Conservation (phyloP, 345 rosid genomes). For the Melastoma malabathricum region DNA sequence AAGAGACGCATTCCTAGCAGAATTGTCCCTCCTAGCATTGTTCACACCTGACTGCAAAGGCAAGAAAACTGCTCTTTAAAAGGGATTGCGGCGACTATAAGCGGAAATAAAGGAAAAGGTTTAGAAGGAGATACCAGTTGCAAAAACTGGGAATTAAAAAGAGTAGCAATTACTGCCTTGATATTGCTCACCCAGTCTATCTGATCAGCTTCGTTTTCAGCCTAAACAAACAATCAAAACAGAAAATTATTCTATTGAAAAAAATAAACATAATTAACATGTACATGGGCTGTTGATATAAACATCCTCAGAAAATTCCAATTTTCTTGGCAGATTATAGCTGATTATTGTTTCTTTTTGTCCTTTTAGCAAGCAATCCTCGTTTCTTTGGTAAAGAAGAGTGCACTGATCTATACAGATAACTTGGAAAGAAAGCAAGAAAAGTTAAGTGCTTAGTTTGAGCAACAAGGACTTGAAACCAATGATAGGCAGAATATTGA, state of each 20-base stretch:
- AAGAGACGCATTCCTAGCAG: constrained; percentile 16
- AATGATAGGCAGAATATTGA: too few relatives aligned
- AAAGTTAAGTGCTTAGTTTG: too few relatives aligned
- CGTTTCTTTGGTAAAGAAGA: too few relatives aligned
- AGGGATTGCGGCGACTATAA: constrained; percentile 1
- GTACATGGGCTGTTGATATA: too few relatives aligned
- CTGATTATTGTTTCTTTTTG: too few relatives aligned
- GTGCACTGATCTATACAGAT: too few relatives aligned
- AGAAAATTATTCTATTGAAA: background rate
- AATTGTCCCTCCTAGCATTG: constrained; percentile 20
- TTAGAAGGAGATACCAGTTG: constrained; percentile 41
- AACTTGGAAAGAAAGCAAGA: too few relatives aligned
- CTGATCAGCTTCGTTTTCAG: constrained; percentile 81
- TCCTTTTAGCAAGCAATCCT: too few relatives aligned
- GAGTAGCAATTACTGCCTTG: constrained; percentile 55
- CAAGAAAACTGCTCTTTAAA: constrained; percentile 5
- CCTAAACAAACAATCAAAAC: constrained; percentile 23
- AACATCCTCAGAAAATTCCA: too few relatives aligned
- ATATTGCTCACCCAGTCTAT: constrained; percentile 78
- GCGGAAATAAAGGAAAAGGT: background rate
- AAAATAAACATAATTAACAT: too few relatives aligned
- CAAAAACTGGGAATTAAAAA: constrained; percentile 48
- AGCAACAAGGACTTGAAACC: too few relatives aligned
- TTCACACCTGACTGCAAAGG: constrained; percentile 30
- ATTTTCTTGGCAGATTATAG: too few relatives aligned